Conservation (phyloP, 1,284 basidiomycete species). For the Exobasidium rhododendri region DNA sequence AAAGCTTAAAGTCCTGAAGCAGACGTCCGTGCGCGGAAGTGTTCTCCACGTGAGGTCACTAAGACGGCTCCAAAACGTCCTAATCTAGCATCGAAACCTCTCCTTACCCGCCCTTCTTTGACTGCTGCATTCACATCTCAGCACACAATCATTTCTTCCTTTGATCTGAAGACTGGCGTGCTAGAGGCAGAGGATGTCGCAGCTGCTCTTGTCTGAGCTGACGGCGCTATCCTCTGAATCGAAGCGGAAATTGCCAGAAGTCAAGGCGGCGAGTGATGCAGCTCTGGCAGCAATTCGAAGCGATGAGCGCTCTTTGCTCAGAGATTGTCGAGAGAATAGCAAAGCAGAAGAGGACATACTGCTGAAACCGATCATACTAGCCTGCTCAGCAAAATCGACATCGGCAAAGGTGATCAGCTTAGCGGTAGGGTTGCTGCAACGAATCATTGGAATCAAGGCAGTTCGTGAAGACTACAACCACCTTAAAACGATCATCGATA, state of each 20-base stretch:
- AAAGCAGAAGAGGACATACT: slow-evolving; percentile 61
- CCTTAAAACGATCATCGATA: slow-evolving; percentile 32
- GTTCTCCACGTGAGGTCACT: too few relatives aligned
- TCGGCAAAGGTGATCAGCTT: slow-evolving; percentile 84
- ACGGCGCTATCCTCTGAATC: slow-evolving; percentile 46
- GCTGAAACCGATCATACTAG: slow-evolving; percentile 85
- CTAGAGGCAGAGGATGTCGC: slow-evolving; percentile 2
- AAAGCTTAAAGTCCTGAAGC: too few relatives aligned
- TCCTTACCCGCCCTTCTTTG: too few relatives aligned
- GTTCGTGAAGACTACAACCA: slow-evolving; percentile 62
- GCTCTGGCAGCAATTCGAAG: slow-evolving; percentile 32
- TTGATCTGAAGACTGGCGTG: too few relatives aligned
- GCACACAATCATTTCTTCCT: too few relatives aligned
- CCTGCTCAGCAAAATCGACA: slow-evolving; percentile 79
- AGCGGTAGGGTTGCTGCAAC: slow-evolving; percentile 82
- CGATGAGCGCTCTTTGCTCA: slow-evolving; percentile 11
- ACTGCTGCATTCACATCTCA: too few relatives aligned
- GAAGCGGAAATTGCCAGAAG: slow-evolving; percentile 50
- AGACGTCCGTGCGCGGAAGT: too few relatives aligned
- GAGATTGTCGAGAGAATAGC: background rate
- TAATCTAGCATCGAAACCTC: too few relatives aligned
- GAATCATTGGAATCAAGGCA: slow-evolving; percentile 80
- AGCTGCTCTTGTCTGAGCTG: slow-evolving; percentile 46
- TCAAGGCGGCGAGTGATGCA: slow-evolving; percentile 39
- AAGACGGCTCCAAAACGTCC: too few relatives aligned